Evolutionary conservation across 176 grass and related monocot species (phyloP), one percentile per base, ranked within the genome.

Genomic region (Coix lacrymajobi): DNA sequence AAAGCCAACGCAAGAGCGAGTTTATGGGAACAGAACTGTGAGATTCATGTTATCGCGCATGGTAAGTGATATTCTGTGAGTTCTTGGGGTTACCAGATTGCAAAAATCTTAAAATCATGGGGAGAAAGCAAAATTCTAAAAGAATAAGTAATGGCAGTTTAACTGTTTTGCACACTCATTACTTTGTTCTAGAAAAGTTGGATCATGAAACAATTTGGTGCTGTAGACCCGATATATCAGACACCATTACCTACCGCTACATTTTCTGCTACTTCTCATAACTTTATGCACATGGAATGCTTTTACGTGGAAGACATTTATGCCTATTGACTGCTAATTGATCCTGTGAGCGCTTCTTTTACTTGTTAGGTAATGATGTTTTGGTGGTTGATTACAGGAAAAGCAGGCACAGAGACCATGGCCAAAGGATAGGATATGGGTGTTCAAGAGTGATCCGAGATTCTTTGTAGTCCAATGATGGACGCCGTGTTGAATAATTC

Each of bases 41-140:
- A 92, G 93, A 83, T 99, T 95, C 89, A 99, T 99, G 93, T 79
- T 99, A 84, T 92, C 91, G 7, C 93, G 93, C 80, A 99, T 99
- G 96, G 96, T 99, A 88, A 88, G 87, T 99, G 64, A 26, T 66
- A 71, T 56, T 69, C 51, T 6, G 58, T 61, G 33, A 74, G 19
- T 71, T 45, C 6, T 54, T 81, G 69, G 44, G 30, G 80, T 69
- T 87, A 29, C 45, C 15, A 83, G 44, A 12, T 81, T 73, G 25
- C n/a, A 72, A 60, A 58, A 43, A 37, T 56, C 24, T n/a, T n/a
- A n/a, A n/a, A n/a, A n/a, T n/a, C n/a, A n/a, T n/a, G n/a, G n/a
- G n/a, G 65, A 32, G 17, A 41, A 60, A 61, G 4, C 58, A 66
- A 51, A 77, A 31, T 24, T 38, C 60, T 11, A 68, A 8, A 38